These are phyloP conservation scores for Pseudogymnoascus sp. DNA, from an alignment of 2,329 filamentous ascomycete species.

Conservation along the genomic window DNA sequence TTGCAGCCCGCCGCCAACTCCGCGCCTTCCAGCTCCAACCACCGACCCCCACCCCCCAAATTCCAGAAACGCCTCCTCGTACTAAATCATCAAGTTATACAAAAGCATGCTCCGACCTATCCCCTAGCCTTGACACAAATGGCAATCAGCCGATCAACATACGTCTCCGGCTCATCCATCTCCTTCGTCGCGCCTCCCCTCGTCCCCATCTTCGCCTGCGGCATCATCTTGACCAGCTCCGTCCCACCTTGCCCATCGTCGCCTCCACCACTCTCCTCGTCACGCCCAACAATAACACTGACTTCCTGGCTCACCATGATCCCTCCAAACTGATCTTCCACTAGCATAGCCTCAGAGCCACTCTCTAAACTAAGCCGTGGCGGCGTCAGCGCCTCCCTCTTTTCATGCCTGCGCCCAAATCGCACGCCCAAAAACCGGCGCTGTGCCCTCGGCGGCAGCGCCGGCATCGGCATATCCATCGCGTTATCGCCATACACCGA, in stretches of 20 bases:
- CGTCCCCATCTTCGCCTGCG: neutral
- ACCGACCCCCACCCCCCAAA: neutral
- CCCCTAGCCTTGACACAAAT: neutral
- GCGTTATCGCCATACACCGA: slow-evolving; percentile 2
- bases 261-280: slow-evolving; percentile 16
- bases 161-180: slow-evolving; percentile 7
- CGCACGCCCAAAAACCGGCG: slow-evolving; percentile 1
- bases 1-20: neutral
- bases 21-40: neutral
- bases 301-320: slow-evolving; percentile 60
- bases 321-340: slow-evolving; percentile 40
- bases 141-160: neutral
- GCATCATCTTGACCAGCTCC: neutral
- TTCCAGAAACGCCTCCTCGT: neutral
- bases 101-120: neutral
- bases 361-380: slow-evolving; percentile 14
- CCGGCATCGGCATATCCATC: neutral
- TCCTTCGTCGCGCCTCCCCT: neutral
- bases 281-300: slow-evolving; percentile 42
- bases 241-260: neutral
- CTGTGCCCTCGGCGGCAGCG: neutral
- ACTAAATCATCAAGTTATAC: neutral
- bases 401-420: neutral
- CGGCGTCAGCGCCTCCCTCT: neutral
- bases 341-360: slow-evolving; percentile 19